These are phyloP conservation scores for Salix purpurea DNA, from an alignment of 345 rosid genomes.

Conservation along the genomic window DNA sequence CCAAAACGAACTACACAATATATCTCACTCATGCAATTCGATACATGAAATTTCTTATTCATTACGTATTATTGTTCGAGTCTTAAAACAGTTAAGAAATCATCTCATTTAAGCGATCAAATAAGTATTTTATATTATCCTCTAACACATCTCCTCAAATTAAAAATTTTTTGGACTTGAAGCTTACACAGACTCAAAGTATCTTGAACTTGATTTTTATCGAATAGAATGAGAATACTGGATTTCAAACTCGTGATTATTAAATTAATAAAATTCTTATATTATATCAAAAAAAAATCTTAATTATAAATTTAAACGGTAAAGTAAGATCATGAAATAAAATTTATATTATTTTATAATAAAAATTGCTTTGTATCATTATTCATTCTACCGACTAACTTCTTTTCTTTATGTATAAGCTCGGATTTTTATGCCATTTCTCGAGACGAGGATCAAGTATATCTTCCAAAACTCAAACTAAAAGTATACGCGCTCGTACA, in stretches of 20 bases:
- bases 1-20: neutral
- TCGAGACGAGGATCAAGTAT: too few species aligned
- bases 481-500: neutral
- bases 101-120: too few species aligned
- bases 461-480: neutral
- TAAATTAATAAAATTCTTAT: accelerated
- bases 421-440: too few species aligned
- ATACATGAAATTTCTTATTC: too few species aligned
- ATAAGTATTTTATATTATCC: too few species aligned
- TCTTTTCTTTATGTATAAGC: too few species aligned
- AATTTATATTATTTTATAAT: too few species aligned
- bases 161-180: too few species aligned
- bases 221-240: accelerated
- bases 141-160: accelerated
- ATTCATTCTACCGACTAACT: neutral
- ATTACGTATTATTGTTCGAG: neutral
- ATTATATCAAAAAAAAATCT: too few species aligned
- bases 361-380: neutral
- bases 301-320: accelerated
- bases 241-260: too few species aligned
- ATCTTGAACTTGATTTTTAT: too few species aligned
- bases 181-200: accelerated
- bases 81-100: neutral
- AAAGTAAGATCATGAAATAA: too few species aligned
- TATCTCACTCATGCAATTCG: neutral